phyloP scores from a whole-genome alignment of 148 eudicot species.

The Silene latifolia region DNA sequence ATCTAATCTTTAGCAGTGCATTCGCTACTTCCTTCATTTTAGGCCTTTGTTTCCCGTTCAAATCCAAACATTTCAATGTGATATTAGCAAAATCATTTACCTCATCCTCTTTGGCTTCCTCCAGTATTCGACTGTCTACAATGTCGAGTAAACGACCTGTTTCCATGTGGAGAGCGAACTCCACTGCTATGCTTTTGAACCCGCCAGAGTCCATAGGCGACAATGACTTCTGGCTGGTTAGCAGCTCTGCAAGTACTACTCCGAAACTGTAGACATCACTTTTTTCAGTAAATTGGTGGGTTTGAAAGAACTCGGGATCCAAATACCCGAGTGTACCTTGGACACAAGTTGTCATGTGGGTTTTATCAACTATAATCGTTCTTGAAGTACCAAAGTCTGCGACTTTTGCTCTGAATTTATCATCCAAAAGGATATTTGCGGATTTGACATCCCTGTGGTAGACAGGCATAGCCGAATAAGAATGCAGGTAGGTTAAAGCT shows the following conservation, averaged over 20 bases:
- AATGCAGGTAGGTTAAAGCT: slow-evolving; percentile 25
- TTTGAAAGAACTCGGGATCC: slow-evolving; percentile 23
- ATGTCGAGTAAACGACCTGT: slow-evolving; percentile 4
- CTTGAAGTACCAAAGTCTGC: slow-evolving; percentile 25
- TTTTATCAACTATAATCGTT: slow-evolving; percentile 12
- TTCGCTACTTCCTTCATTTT: slow-evolving; percentile 26
- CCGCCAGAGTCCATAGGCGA: slow-evolving; percentile 2
- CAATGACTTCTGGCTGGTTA: slow-evolving; percentile 17
- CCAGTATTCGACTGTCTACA: slow-evolving; percentile 9
- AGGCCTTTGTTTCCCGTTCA: slow-evolving; percentile 21
- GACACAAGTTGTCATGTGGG: slow-evolving; percentile 23
- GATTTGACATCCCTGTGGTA: slow-evolving; percentile 26
- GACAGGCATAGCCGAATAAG: slow-evolving; percentile 21
- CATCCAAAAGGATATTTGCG: slow-evolving; percentile 20
- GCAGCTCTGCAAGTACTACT: slow-evolving; percentile 23
- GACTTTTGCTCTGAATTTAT: slow-evolving; percentile 19
- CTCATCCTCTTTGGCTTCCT: slow-evolving; percentile 27
- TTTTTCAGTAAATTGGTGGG: slow-evolving; percentile 19
- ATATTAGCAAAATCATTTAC: not conserved
- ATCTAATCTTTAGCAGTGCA: slow-evolving; percentile 14
- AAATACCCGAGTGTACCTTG: slow-evolving; percentile 25
- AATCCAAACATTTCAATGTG: slow-evolving; percentile 17
- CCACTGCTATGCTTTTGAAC: slow-evolving; percentile 18
- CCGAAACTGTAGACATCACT: slow-evolving; percentile 30
- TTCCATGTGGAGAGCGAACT: slow-evolving; percentile 21